phyloP scores from a whole-genome alignment of 148 eudicot species.

The Fagopyrum homotropicum region DNA sequence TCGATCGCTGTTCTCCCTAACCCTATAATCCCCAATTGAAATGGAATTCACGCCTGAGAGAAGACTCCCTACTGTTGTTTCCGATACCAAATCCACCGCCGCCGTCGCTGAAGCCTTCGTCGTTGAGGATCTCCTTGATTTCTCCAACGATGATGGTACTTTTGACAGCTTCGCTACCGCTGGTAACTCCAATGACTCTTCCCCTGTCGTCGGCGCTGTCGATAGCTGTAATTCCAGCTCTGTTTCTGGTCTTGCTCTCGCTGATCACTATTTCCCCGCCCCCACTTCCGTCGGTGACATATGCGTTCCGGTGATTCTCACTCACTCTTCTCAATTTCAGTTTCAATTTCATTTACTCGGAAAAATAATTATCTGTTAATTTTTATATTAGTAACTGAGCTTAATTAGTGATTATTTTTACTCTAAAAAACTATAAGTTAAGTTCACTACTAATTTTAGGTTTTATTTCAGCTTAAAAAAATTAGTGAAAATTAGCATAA shows the following conservation, averaged over 20 bases:
- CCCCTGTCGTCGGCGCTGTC: constrained; percentile 32
- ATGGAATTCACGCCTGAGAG: constrained; percentile 11
- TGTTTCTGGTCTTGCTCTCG: not conserved
- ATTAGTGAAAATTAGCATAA: too few relatives aligned
- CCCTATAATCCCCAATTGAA: not conserved
- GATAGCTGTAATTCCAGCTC: constrained; percentile 63
- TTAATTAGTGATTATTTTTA: too few relatives aligned
- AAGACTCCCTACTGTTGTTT: not conserved
- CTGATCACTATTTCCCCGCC: constrained; percentile 2
- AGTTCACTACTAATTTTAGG: too few relatives aligned
- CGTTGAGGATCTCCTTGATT: constrained; percentile 79
- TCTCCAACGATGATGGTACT: constrained; percentile 51
- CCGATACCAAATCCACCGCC: not conserved
- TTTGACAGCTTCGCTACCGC: constrained; percentile 16
- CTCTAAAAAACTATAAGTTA: too few relatives aligned
- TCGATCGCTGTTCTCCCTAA: not conserved
- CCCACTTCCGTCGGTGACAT: not conserved
- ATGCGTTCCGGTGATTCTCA: constrained; percentile 11
- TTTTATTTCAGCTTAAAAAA: too few relatives aligned
- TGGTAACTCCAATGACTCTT: constrained; percentile 39
- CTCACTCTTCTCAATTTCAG: not conserved
- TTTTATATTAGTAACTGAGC: too few relatives aligned
- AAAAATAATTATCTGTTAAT: too few relatives aligned
- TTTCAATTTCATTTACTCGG: not conserved
- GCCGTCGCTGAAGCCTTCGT: constrained; percentile 21